phyloP scores from a whole-genome alignment of 495 filamentous ascomycete genomes.

The Podospora pseudocomata region DNA sequence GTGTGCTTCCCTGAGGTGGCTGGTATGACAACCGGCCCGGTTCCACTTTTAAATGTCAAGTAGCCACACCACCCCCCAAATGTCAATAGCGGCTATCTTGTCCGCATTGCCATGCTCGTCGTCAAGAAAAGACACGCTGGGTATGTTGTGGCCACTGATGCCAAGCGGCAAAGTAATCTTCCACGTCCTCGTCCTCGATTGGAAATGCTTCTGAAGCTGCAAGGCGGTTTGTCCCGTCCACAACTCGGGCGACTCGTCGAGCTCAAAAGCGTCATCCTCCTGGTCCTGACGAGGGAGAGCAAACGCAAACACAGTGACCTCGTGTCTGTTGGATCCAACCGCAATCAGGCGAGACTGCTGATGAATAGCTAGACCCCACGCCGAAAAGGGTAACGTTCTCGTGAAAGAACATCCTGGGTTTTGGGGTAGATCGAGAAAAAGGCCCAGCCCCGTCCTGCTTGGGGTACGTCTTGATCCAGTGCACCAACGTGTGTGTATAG shows the following conservation, averaged over 20 bases:
- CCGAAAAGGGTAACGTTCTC: slow-evolving; percentile 70
- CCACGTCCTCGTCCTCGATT: slow-evolving; percentile 39
- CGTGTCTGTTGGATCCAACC: slow-evolving; percentile 66
- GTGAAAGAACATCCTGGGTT: slow-evolving; percentile 59
- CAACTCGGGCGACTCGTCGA: slow-evolving; percentile 17
- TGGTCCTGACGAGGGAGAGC: slow-evolving; percentile 49
- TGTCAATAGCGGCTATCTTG: slow-evolving; percentile 73
- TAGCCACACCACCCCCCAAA: slow-evolving; percentile 59
- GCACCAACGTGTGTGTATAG: slow-evolving; percentile 52
- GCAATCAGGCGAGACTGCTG: slow-evolving; percentile 74
- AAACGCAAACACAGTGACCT: slow-evolving; percentile 71
- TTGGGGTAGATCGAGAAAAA: background rate
- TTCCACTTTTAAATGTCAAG: slow-evolving; percentile 57
- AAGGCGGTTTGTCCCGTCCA: slow-evolving; percentile 20
- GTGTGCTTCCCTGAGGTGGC: background rate
- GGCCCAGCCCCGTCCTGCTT: background rate
- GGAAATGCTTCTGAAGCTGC: slow-evolving; percentile 30
- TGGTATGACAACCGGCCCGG: background rate
- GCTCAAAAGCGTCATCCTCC: background rate
- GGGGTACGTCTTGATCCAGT: slow-evolving; percentile 16
- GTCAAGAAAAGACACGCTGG: slow-evolving; percentile 68
- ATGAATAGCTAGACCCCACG: slow-evolving; percentile 90
- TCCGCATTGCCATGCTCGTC: slow-evolving; percentile 58
- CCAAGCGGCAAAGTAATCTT: slow-evolving; percentile 38
- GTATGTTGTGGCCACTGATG: slow-evolving; percentile 59